A percentile compares a stretch with the other conserved stretches of the same genome.
Conservation (phyloP, 2,329 filamentous ascomycete genomes). For the Davidsoniella virescens region DNA sequence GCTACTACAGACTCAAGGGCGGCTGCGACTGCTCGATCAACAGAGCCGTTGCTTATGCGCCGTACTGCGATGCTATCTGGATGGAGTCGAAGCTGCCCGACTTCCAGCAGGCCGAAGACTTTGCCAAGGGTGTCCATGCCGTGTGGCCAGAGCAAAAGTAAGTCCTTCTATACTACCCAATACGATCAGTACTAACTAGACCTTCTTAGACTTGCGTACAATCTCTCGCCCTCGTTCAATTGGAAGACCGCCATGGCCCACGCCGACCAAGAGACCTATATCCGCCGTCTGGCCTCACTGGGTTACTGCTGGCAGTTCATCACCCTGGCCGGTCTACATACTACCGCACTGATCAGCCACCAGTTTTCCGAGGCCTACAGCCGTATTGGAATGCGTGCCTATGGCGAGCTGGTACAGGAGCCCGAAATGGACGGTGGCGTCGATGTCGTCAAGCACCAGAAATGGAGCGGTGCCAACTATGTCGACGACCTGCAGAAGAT, state of each 20-base stretch:
- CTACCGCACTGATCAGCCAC: conserved; percentile 81
- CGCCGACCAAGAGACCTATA: conserved; percentile 92
- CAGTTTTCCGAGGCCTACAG: conserved; percentile 74
- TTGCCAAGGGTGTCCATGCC: conserved; percentile 82
- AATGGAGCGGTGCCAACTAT: conserved; percentile 92
- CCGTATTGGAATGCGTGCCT: conserved; percentile 79
- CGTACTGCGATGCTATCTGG: conserved; percentile 93
- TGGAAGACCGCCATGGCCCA: conserved; percentile 95
- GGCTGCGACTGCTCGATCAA: conserved; percentile 85
- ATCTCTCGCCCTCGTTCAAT: conserved; percentile 97
- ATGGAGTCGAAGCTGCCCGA: conserved; percentile 98
- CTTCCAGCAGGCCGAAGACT: conserved; percentile 78
- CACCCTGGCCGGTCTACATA: conserved; percentile 93
- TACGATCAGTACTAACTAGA: conserved; percentile 2
- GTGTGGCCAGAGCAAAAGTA: conserved; percentile 95
- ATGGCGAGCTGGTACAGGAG: conserved; percentile 93
- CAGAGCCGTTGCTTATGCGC: conserved; percentile 78
- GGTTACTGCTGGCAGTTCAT: conserved; percentile 99
- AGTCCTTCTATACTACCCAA: conserved; percentile 20
- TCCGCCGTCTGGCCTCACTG: conserved; percentile 66
- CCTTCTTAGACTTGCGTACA: conserved; percentile 65
- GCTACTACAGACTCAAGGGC: conserved; percentile 84
- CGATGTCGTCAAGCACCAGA: conserved; percentile 97
- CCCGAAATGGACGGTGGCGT: conserved; percentile 83
- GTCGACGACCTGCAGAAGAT: conserved; percentile 93